A percentile compares a stretch with the other conserved stretches of the same genome.
Evolutionary conservation across 176 grass and related monocot genomes (phyloP).

Genomic region (Themeda triandra): DNA sequence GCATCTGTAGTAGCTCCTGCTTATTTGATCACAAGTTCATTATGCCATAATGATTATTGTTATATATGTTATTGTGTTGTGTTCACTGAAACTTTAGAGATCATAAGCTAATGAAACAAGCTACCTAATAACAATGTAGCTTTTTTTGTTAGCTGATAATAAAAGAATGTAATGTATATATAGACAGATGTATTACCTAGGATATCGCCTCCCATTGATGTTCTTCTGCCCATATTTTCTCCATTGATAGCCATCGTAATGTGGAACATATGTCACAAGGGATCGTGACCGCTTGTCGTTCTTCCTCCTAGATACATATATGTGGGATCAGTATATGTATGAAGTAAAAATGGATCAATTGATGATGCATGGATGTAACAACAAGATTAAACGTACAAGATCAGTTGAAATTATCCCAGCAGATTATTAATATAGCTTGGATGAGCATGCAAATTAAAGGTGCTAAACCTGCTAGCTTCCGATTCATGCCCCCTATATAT

Average conservation of each 20-base stretch:
- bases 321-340: neutral
- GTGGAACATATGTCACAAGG: neutral
- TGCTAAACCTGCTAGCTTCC: too few relatives aligned
- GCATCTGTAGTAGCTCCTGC: conserved; percentile 42
- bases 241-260: conserved; percentile 4
- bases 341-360: too few relatives aligned
- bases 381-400: too few relatives aligned
- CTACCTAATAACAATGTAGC: neutral
- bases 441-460: neutral
- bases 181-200: neutral
- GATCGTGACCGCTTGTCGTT: neutral
- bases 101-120: neutral
- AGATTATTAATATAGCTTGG: neutral
- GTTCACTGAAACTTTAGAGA: neutral
- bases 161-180: neutral
- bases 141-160: too few relatives aligned
- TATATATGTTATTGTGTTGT: neutral
- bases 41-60: neutral
- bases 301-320: neutral
- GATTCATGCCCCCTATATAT: too few relatives aligned
- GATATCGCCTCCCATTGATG: neutral
- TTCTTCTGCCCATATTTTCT: conserved; percentile 19
- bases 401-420: too few relatives aligned
- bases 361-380: too few relatives aligned
- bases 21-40: neutral